These are phyloP conservation scores for Hortiboletus campestris DNA, from an alignment of 768 basidiomycete species.

Conservation along the genomic window DNA sequence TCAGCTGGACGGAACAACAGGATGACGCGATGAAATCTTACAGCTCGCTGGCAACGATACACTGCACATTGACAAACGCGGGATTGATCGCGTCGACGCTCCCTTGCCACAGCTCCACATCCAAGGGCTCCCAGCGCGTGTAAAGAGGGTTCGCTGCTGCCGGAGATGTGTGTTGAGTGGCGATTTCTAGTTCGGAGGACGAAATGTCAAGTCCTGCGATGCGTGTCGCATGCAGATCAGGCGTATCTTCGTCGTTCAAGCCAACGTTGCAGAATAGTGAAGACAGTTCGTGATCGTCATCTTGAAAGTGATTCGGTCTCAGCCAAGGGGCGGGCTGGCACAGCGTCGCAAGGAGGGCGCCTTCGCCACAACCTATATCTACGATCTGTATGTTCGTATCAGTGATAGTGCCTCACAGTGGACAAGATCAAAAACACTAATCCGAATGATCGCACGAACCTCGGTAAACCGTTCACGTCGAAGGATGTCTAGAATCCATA, in stretches of 20 bases:
- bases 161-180: constrained; percentile 48
- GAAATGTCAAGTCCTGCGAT: constrained; percentile 73
- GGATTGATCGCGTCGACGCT: constrained; percentile 67
- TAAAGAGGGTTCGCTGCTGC: constrained; percentile 31
- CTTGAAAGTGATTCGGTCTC: constrained; percentile 25
- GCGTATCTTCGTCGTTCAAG: constrained; percentile 39
- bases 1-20: constrained; percentile 3
- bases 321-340: constrained; percentile 77
- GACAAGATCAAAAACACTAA: not conserved
- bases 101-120: constrained; percentile 71
- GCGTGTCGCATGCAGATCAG: constrained; percentile 55
- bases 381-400: constrained; percentile 49
- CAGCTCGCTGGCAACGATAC: constrained; percentile 82
- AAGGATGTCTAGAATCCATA: constrained; percentile 67
- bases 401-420: not conserved
- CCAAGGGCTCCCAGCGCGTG: constrained; percentile 67
- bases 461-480: constrained; percentile 54
- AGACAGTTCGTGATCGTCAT: constrained; percentile 19
- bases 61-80: constrained; percentile 61
- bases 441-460: constrained; percentile 34
- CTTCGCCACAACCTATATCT: constrained; percentile 85
- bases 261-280: constrained; percentile 23
- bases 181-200: constrained; percentile 50
- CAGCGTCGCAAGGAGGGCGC: constrained; percentile 65
- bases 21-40: constrained; percentile 37